Base-by-base conservation (phyloP, 1,284 basidiomycete species). In the Exsudoporus floridanus region DNA sequence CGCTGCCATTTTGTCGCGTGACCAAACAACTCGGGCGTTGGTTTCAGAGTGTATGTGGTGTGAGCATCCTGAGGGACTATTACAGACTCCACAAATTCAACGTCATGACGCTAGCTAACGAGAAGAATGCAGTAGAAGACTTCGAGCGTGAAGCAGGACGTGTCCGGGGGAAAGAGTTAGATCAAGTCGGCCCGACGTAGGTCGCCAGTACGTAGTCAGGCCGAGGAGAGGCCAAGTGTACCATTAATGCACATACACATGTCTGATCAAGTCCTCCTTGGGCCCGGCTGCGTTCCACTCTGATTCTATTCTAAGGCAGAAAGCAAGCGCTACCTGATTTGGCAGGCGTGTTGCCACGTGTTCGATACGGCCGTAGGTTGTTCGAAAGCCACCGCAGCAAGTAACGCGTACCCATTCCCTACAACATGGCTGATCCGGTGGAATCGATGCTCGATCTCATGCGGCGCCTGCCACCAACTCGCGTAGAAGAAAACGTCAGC, bases 361-460 rank as follows among this genome's bases (percentile, higher is more conserved):
- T n/a, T 7, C 5, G 12, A 21, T 10, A 13, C 23, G 38, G 14
- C 7, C 8, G 5, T 39, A 7, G 3, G 5, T 5, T 51, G 48
- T 41, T 44, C 51, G 21, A 25, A 34, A 45, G 21, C 41, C 39
- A 42, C 34, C 13, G 6, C 31, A 41, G 28, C 46, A 30, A 43
- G 16, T 35, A n/a, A 50, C 64, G 46, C 48, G 49, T 18, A 21
- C 12, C 43, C 35, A 27, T 23, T 31, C 37, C 16, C 48, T 12
- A 8, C 33, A 71, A 44, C 60, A 90, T 90, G 88, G 74, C 76
- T 30, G 89, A 92, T 70, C 77, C 87, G 54, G 81, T 94, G 46
- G 91, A 94, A 61, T 87, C 91, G 48, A 92, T 94, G 81, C 87
- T 99, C 42, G 97, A 99, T 78, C 84, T 99, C 46, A 89, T 98